Percentiles rank a stretch among this genome's conserved stretches.
Conservation (phyloP, 148 eudicot species). For the Cornus controversa region DNA sequence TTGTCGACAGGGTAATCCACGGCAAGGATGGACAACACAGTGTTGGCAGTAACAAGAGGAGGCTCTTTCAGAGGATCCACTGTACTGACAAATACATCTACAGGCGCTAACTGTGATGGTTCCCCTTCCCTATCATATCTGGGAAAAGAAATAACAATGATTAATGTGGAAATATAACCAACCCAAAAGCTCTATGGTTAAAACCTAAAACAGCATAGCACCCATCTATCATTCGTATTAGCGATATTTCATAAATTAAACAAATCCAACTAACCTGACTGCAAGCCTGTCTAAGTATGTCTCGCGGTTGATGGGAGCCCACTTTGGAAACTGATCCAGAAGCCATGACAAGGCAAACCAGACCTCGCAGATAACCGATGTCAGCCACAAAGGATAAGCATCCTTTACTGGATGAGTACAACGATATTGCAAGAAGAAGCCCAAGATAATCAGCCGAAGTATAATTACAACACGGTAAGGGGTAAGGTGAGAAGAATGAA, state of each 20-base stretch:
- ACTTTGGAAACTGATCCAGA: slow-evolving; percentile 97
- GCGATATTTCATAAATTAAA: neutral
- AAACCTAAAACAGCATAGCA: neutral
- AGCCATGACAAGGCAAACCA: slow-evolving; percentile 99
- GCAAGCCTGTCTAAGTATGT: slow-evolving; percentile 93
- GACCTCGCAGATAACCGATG: slow-evolving; percentile 91
- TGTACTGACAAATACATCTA: slow-evolving; percentile 94
- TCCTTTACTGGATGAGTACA: slow-evolving; percentile 83
- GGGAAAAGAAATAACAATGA: slow-evolving; percentile 14
- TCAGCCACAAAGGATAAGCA: slow-evolving; percentile 96
- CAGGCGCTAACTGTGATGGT: slow-evolving; percentile 89
- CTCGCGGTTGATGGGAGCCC: slow-evolving; percentile 96
- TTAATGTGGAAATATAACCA: slow-evolving; percentile 9
- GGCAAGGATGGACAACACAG: slow-evolving; percentile 88
- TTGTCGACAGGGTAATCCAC: slow-evolving; percentile 98
- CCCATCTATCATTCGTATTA: neutral
- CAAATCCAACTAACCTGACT: slow-evolving; percentile 58
- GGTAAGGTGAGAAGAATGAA: slow-evolving; percentile 75
- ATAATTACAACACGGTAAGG: slow-evolving; percentile 89
- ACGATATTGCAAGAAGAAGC: slow-evolving; percentile 93
- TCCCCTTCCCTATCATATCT: slow-evolving; percentile 96
- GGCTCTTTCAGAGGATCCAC: slow-evolving; percentile 99
- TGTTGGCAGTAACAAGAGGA: slow-evolving; percentile 92
- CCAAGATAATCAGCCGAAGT: slow-evolving; percentile 84
- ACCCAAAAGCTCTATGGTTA: neutral